phyloP scores from a whole-genome alignment of 2,329 filamentous ascomycete species.

The Dactylellina haptotyla region DNA sequence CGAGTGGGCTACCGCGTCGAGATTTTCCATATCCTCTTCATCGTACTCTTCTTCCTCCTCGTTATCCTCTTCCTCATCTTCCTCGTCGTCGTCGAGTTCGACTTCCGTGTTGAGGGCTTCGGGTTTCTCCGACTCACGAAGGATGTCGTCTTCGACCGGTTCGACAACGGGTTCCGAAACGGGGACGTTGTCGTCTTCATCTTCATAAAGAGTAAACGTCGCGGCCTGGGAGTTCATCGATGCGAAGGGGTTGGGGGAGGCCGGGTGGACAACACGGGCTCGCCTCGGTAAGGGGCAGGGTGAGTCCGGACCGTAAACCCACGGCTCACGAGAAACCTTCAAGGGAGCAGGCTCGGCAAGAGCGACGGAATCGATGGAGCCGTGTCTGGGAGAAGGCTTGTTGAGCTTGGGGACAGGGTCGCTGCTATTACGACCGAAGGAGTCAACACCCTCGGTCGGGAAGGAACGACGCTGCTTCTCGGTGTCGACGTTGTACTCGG shows the following conservation, averaged over 20 bases:
- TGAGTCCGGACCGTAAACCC: slow-evolving; percentile 37
- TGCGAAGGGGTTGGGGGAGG: slow-evolving; percentile 46
- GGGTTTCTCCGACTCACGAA: slow-evolving; percentile 50
- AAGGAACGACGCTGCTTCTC: slow-evolving; percentile 21
- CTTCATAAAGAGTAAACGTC: slow-evolving; percentile 58
- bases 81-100: slow-evolving; percentile 78
- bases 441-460: slow-evolving; percentile 47
- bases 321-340: slow-evolving; percentile 28
- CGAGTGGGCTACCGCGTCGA: slow-evolving; percentile 1
- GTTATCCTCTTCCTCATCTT: slow-evolving; percentile 80
- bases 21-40: slow-evolving; percentile 31
- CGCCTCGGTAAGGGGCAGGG: slow-evolving; percentile 25
- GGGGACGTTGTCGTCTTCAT: slow-evolving; percentile 55
- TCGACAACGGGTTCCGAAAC: slow-evolving; percentile 3
- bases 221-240: slow-evolving; percentile 55
- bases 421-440: slow-evolving; percentile 12
- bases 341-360: slow-evolving; percentile 32
- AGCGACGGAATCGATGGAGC: slow-evolving; percentile 6
- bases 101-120: slow-evolving; percentile 59
- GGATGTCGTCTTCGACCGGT: slow-evolving; percentile 20
- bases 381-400: slow-evolving; percentile 24
- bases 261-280: neutral
- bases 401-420: slow-evolving; percentile 29
- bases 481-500: slow-evolving; percentile 14
- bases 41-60: slow-evolving; percentile 16